Conservation (phyloP, 768 basidiomycete species). For the Cyclocybe cylindracea region DNA sequence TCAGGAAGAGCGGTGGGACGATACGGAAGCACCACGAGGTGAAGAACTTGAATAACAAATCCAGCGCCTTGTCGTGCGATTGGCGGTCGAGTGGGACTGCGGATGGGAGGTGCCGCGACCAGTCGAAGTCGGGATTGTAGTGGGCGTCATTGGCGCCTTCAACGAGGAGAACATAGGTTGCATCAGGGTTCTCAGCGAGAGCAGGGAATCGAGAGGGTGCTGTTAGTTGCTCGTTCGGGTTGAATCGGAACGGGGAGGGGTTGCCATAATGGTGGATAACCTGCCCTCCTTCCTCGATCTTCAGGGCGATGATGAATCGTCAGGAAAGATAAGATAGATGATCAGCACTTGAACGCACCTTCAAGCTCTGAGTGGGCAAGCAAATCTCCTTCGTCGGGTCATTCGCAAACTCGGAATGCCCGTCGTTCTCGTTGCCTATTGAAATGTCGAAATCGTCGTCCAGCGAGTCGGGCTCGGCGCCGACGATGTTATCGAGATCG, state of each 20-base stretch:
- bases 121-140: constrained; percentile 49
- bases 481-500: constrained; percentile 17
- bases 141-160: constrained; percentile 37
- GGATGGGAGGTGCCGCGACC: constrained; percentile 47
- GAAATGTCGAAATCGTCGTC: constrained; percentile 17
- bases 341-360: constrained; percentile 26
- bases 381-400: constrained; percentile 38
- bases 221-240: constrained; percentile 22
- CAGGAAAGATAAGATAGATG: neutral
- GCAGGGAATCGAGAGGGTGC: constrained; percentile 38
- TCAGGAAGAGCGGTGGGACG: constrained; percentile 47
- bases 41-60: constrained; percentile 49
- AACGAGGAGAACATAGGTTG: constrained; percentile 41
- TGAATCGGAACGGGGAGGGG: constrained; percentile 44
- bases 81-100: constrained; percentile 41
- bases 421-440: constrained; percentile 22
- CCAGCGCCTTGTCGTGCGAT: constrained; percentile 49
- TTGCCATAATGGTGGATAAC: constrained; percentile 38
- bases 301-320: neutral
- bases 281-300: constrained; percentile 41
- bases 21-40: constrained; percentile 52
- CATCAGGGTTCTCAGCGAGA: constrained; percentile 35
- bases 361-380: constrained; percentile 38
- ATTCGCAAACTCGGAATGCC: constrained; percentile 15
- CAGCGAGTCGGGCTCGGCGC: constrained; percentile 9